Conservation (phyloP, 768 basidiomycete genomes). For the Hygrophoropsis aurantiaca region DNA sequence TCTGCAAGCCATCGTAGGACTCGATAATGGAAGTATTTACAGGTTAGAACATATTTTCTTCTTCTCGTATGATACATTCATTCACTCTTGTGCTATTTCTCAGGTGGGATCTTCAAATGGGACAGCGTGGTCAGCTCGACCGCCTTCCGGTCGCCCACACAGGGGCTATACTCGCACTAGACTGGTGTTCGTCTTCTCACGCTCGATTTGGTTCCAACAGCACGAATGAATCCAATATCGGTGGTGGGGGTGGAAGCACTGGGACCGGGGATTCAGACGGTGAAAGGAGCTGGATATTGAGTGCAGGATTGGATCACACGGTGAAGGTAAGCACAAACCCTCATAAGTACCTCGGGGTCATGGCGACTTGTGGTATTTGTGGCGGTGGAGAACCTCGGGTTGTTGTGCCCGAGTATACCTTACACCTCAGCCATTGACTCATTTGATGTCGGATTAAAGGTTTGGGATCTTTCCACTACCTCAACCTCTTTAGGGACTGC, state of each 20-base stretch:
- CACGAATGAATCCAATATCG: slow-evolving; percentile 1
- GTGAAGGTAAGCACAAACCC: slow-evolving; percentile 55
- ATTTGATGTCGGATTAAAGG: slow-evolving; percentile 34
- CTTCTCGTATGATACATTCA: not conserved
- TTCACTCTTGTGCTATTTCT: not conserved
- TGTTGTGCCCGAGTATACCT: too few species aligned
- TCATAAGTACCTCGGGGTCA: not conserved
- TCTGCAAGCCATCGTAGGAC: slow-evolving; percentile 64
- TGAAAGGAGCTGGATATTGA: slow-evolving; percentile 69
- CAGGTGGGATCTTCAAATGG: slow-evolving; percentile 81
- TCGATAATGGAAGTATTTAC: slow-evolving; percentile 71
- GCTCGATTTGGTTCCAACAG: slow-evolving; percentile 12
- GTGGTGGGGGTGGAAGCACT: slow-evolving; percentile 5
- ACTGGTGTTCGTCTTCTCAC: slow-evolving; percentile 55
- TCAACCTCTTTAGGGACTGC: slow-evolving; percentile 34
- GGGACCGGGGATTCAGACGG: slow-evolving; percentile 13
- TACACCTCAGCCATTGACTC: too few species aligned
- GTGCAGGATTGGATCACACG: slow-evolving; percentile 74
- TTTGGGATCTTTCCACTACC: slow-evolving; percentile 63
- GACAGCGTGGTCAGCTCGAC: slow-evolving; percentile 71
- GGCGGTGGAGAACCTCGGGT: too few species aligned
- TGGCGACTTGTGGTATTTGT: not conserved
- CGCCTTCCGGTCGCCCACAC: slow-evolving; percentile 73
- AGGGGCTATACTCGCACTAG: slow-evolving; percentile 68
- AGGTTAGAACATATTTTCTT: slow-evolving; percentile 37